Evolutionary conservation across 2,329 filamentous ascomycete species (phyloP).

Genomic region (Colletotrichum sp.): DNA sequence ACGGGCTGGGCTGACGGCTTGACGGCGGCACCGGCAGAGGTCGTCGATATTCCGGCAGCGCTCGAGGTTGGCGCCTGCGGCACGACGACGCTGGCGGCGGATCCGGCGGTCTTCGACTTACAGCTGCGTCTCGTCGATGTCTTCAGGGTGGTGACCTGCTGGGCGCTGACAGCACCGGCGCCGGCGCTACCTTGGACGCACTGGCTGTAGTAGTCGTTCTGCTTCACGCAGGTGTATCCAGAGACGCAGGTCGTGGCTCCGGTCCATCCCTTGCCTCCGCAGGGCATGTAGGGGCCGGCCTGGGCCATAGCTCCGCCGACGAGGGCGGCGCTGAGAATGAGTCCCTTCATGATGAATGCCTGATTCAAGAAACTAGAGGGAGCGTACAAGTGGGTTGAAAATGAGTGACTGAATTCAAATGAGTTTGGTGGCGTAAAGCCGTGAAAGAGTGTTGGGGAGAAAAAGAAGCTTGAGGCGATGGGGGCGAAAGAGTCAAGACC

Average conservation of each 20-base stretch:
- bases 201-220: conserved; percentile 48
- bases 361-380: neutral
- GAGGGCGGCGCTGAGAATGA: neutral
- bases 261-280: conserved; percentile 42
- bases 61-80: neutral
- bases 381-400: neutral
- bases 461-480: neutral
- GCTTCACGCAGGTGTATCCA: conserved; percentile 42
- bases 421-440: neutral
- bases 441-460: neutral
- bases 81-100: neutral
- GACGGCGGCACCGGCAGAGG: neutral
- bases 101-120: conserved; percentile 6
- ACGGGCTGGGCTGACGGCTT: neutral
- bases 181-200: conserved; percentile 31
- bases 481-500: neutral
- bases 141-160: neutral
- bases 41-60: neutral
- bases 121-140: conserved; percentile 2
- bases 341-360: conserved; percentile 15
- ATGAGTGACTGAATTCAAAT: neutral
- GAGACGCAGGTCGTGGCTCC: conserved; percentile 45
- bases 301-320: conserved; percentile 7
- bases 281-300: conserved; percentile 38
- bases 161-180: neutral